Evolutionary conservation across 2,329 filamentous ascomycete species (phyloP).

Genomic region (Fusarium sp.): DNA sequence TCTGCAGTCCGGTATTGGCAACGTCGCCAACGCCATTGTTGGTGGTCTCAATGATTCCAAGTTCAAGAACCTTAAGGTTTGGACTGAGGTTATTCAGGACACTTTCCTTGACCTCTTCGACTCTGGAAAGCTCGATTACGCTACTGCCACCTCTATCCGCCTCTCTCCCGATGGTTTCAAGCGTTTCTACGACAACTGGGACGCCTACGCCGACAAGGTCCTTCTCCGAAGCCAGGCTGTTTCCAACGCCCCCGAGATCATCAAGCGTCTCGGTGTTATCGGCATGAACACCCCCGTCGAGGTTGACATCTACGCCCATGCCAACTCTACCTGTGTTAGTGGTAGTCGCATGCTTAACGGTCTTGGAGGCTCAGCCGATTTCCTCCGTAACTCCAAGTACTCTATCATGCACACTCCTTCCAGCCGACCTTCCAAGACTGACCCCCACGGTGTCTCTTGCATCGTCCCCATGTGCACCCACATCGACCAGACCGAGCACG

Average conservation of each 20-base stretch:
- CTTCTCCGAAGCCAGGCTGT: conserved; percentile 90
- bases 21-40: conserved; percentile 92
- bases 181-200: conserved; percentile 90
- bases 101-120: conserved; percentile 95
- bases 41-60: conserved; percentile 84
- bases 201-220: conserved; percentile 82
- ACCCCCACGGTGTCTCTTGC: conserved; percentile 84
- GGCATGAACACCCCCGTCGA: conserved; percentile 97
- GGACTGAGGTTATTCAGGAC: conserved; percentile 94
- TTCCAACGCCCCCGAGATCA: conserved; percentile 91
- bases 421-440: conserved; percentile 82
- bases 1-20: conserved; percentile 89
- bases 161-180: conserved; percentile 93
- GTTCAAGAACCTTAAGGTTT: conserved; percentile 89
- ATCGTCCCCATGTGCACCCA: conserved; percentile 97
- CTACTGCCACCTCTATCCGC: conserved; percentile 88
- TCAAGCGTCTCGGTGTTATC: conserved; percentile 86
- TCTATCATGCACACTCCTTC: conserved; percentile 94
- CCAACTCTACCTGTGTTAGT: conserved; percentile 91
- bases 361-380: conserved; percentile 84
- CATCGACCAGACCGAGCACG: conserved; percentile 92
- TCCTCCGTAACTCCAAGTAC: conserved; percentile 83
- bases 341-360: conserved; percentile 90
- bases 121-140: conserved; percentile 87
- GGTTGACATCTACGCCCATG: conserved; percentile 94